Evolutionary conservation across 1,139 yeast genomes (phyloP), one percentile per base, ranked within the genome.

Genomic region (Protomyces arabidopsidicola): DNA sequence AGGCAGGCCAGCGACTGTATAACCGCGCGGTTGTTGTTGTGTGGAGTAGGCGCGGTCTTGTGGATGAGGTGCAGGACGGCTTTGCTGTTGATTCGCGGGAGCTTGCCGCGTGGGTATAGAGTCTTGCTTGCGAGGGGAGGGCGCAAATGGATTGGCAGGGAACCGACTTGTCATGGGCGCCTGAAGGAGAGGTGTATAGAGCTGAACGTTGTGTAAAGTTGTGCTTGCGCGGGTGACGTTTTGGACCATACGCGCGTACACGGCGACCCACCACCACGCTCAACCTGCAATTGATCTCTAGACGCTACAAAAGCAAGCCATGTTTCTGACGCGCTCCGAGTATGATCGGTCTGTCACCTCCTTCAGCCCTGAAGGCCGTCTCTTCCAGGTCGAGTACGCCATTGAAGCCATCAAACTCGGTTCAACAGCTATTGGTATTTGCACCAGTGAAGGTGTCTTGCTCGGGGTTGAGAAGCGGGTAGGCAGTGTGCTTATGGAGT

Each of bases 311-410:
- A 14, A 36, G 42, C 42, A n/a, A 36, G 42, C 42, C 42, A 93
- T 93, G 99, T 95, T 95, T 78, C 83, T 95, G 71, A 95, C 98
- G 31, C 86, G 99, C 86, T 88, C 96, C 78, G 99, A 95, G 81
- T 95, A 95, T 77, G 99, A 95, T 75, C 88, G 99, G 77, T 98
- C 98, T 69, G 98, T 95, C 64, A 88, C 95, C 73, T 93, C 98
- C 6, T 95, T 95, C 77, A 91, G 98, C 0, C 99, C 99, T 16
- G 99, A 95, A 76, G 99, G 99, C 38, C 88, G 99, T 74, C 81
- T 95, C 68, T 95, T 95, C 78, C 99, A 95, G 78, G 99, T 95
- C 55, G 99, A 95, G 76, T 95, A 95, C 76, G 95, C 98, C 14
- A 80, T 93, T 62, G 98, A 95, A 77, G 99, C 99, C 61, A 95